Evolutionary conservation across 805 yeast species (phyloP).

Genomic region (Pichia heedii): DNA sequence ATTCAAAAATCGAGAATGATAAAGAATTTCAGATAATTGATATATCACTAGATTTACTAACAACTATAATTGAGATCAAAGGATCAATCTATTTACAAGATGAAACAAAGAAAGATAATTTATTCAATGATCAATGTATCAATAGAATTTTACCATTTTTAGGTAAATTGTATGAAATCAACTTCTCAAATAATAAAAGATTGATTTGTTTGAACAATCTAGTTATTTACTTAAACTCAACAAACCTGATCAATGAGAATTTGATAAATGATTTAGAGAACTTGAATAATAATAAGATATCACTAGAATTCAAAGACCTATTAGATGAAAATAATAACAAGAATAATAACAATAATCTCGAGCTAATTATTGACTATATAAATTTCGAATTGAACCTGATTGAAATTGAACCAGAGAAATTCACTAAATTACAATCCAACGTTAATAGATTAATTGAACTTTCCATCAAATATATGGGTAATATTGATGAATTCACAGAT

Average conservation of each 20-base stretch:
- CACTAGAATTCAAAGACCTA: neutral
- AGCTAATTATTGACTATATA: slow-evolving; percentile 13
- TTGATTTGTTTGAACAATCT: slow-evolving; percentile 65
- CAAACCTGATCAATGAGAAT: slow-evolving; percentile 1
- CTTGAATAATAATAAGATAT: neutral
- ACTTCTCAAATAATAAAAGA: slow-evolving; percentile 45
- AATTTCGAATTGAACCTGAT: slow-evolving; percentile 12
- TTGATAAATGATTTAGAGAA: slow-evolving; percentile 1
- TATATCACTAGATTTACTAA: slow-evolving; percentile 61
- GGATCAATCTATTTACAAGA: slow-evolving; percentile 11
- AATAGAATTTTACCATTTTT: slow-evolving; percentile 25
- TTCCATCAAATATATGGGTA: neutral
- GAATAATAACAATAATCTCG: slow-evolving; percentile 1
- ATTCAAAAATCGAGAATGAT: slow-evolving; percentile 2
- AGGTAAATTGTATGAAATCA: slow-evolving; percentile 31
- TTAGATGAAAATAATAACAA: neutral
- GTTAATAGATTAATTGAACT: slow-evolving; percentile 2
- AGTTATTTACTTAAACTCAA: slow-evolving; percentile 27
- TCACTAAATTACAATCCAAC: neutral
- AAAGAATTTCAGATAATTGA: slow-evolving; percentile 52
- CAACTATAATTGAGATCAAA: slow-evolving; percentile 59
- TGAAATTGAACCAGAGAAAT: slow-evolving; percentile 9
- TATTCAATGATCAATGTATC: slow-evolving; percentile 20
- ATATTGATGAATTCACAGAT: slow-evolving; percentile 5
- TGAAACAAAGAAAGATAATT: neutral